Evolutionary conservation across 768 basidiomycete genomes (phyloP).

Genomic region (Xanthoconium purpureum): DNA sequence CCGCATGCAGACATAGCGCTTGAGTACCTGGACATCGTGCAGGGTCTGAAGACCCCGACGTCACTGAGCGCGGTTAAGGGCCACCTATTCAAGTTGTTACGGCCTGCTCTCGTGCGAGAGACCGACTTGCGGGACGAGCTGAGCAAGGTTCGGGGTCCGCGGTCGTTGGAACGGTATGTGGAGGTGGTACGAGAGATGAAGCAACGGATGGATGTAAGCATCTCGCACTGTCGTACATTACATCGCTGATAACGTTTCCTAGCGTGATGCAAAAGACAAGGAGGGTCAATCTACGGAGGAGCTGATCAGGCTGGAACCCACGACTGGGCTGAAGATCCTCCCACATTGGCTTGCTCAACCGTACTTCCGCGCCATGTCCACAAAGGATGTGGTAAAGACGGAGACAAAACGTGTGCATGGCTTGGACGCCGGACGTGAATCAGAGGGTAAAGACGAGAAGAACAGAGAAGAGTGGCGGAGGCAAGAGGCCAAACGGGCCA

Average conservation of each 20-base stretch:
- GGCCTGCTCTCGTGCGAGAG: constrained; percentile 65
- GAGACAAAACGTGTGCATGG: constrained; percentile 9
- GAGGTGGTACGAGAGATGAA: constrained; percentile 61
- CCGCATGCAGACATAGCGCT: constrained; percentile 66
- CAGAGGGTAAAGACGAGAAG: background rate
- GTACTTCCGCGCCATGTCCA: constrained; percentile 40
- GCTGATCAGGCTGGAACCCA: constrained; percentile 40
- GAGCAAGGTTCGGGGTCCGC: constrained; percentile 44
- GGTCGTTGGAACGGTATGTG: constrained; percentile 37
- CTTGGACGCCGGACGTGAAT: background rate
- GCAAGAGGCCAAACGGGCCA: constrained; percentile 13
- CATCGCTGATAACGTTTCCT: background rate
- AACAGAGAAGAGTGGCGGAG: background rate
- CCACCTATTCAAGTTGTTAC: constrained; percentile 90
- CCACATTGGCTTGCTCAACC: constrained; percentile 76
- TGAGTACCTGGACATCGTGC: constrained; percentile 84
- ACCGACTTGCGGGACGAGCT: constrained; percentile 72
- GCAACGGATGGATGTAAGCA: constrained; percentile 51
- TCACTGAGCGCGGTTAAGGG: constrained; percentile 77
- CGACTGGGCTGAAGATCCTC: constrained; percentile 49
- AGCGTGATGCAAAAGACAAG: constrained; percentile 48
- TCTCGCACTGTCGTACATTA: background rate
- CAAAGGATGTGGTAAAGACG: background rate
- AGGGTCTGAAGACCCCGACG: constrained; percentile 59
- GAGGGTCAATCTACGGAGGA: constrained; percentile 33